Base-by-base conservation (phyloP, 2,329 filamentous ascomycete species). In the Alternaria gaisen region DNA sequence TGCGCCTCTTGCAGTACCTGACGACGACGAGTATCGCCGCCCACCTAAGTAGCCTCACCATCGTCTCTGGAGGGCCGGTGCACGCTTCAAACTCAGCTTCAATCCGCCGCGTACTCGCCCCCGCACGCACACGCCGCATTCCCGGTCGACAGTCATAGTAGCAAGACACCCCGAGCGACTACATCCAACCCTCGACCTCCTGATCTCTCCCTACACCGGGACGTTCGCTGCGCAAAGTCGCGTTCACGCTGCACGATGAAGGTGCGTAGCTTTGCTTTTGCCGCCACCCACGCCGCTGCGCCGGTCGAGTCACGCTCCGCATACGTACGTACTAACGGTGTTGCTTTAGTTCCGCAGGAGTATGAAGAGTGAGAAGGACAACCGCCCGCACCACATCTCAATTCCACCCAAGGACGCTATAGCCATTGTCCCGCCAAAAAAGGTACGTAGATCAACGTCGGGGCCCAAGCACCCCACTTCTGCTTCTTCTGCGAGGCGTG, bases 361-460 rank as follows among this genome's bases (percentile, higher is more conserved):
- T 64, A 91, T 97, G 81, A 97, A 97, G 83, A 90, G 91, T 79
- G 92, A 96, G 70, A 96, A 93, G 84, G 88, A 87, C 69, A 87
- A 88, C 67, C 88, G 90, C 77, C 87, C 88, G 67, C 85, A 88
- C 67, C 90, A 92, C 76, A 86, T 92, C 69, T 90, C 91, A 58
- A 91, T 97, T 69, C 88, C 90, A 16, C 90, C 91, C 66, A 97
- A 97, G 80, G 91, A 93, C 57, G 91, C 92, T 41, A 87, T 94
- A 67, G 93, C 93, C 53, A 97, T 97, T 75, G 87, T 95, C 26
- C 93, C 94, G 54, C 94, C 94, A 1, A 97, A 97, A 81, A 97
- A 97, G 89, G 93, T 96, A 67, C 64, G 75, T 75, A 52, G 6
- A 41, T 40, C 52, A 20, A 30, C 56, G 20, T 54, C 36, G 40